Conservation (phyloP, 352 stramenopile genomes). For the Phytophthora pistaciae region DNA sequence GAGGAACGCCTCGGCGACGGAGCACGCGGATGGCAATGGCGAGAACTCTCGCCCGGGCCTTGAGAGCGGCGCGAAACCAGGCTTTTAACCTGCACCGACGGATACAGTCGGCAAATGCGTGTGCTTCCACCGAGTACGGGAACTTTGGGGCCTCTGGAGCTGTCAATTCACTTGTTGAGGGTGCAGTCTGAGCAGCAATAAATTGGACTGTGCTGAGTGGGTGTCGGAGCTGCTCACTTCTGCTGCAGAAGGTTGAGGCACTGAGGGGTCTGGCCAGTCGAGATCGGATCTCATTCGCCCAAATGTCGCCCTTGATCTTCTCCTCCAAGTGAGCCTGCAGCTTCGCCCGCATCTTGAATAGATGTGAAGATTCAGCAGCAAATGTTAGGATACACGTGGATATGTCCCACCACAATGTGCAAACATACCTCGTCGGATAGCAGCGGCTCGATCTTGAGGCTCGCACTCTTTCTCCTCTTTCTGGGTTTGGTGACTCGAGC, state of each 20-base stretch:
- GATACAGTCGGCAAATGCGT: constrained; percentile 35
- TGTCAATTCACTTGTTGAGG: not conserved
- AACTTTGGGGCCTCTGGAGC: constrained; percentile 12
- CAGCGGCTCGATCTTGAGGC: constrained; percentile 27
- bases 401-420: no score
- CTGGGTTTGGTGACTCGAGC: not conserved
- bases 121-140: constrained; percentile 53
- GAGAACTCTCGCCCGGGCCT: constrained; percentile 26
- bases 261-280: constrained; percentile 57
- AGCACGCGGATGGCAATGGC: constrained; percentile 46
- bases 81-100: constrained; percentile 29
- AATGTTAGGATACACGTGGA: not conserved
- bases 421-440: constrained; percentile 32
- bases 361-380: not conserved
- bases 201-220: constrained; percentile 40
- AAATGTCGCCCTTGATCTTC: constrained; percentile 58
- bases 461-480: constrained; percentile 10
- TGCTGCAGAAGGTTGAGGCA: constrained; percentile 53
- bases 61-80: constrained; percentile 38
- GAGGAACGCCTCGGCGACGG: constrained; percentile 35
- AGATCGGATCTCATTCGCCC: constrained; percentile 66
- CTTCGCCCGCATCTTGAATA: constrained; percentile 48
- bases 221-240: constrained; percentile 52
- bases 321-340: constrained; percentile 46
- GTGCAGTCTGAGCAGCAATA: not conserved